A percentile compares a stretch with the other conserved stretches of the same genome.
Evolutionary conservation across 345 rosid species (phyloP).

Genomic region (Melaleuca quinquenervia): DNA sequence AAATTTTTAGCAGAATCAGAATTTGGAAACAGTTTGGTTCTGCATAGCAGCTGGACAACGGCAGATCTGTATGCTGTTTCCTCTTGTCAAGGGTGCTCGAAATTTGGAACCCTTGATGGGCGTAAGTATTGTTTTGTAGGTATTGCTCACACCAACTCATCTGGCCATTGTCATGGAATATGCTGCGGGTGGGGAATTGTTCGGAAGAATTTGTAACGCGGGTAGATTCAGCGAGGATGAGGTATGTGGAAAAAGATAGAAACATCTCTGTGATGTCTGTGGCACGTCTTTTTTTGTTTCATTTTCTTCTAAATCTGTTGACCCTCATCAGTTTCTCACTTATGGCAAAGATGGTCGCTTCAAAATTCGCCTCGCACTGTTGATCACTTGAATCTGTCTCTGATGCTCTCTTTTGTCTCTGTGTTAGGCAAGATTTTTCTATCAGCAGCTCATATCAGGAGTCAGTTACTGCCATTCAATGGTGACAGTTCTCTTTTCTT

Average conservation of each 20-base stretch:
- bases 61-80: not conserved
- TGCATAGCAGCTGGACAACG: not conserved
- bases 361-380: not conserved
- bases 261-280: not conserved
- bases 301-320: not conserved
- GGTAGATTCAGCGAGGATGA: conserved; percentile 85
- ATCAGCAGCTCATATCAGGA: conserved; percentile 87
- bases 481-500: conserved; percentile 22
- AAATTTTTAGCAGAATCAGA: not conserved
- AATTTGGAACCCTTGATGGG: not conserved
- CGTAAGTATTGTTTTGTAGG: conserved; percentile 22
- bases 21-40: not conserved
- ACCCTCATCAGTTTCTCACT: not conserved
- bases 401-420: not conserved
- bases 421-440: conserved; percentile 73
- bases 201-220: conserved; percentile 66
- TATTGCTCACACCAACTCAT: conserved; percentile 72
- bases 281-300: not conserved
- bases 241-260: not conserved
- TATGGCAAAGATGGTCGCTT: not conserved
- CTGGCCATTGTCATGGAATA: conserved; percentile 89
- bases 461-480: conserved; percentile 85
- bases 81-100: not conserved
- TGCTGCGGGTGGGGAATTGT: conserved; percentile 88
- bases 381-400: not conserved